Base-by-base conservation (phyloP, 1,284 basidiomycete species). In the Malassezia slooffiae region DNA sequence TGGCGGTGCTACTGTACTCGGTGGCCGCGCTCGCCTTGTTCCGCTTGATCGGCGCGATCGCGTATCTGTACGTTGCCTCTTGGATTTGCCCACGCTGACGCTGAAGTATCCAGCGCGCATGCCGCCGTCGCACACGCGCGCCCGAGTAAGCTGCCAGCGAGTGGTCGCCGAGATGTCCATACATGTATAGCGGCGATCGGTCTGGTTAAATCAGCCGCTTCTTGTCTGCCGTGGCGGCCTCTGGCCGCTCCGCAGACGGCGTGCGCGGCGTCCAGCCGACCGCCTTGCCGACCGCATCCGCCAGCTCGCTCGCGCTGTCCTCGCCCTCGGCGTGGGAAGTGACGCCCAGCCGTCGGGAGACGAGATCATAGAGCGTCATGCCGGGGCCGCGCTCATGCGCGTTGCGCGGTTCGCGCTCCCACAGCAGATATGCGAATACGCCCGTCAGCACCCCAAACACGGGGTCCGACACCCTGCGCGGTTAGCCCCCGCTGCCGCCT, bases 371-470 rank as follows among this genome's bases (percentile, higher is more conserved):
- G 2, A 68, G 54, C 15, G 45, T 41, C 3, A 59, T 43, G 1
- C 62, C 62, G 11, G 46, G 21, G 9, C 60, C 60, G n/a, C 58
- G 54, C 15, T 54, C 51, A 19, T 44, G 37, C 1, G 52, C 51
- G 38, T 68, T 68, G 23, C 57, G 49, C 0, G 38, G 37, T 33
- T 68, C 65, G 36, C 55, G 55, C 48, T 68, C 65, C 58, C 60
- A 68, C 27, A 68, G 50, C 10, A 47, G 50, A 45, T 65, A 68
- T 29, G 65, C 65, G 28, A 60, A 54, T 3, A 63, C 47, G 12
- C 65, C 65, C 3, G 63, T 64, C 2, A 45, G 50, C 5, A 65
- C 41, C 19, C 64, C 65, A 12, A 68, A 50, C 27, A 68, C 34
- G 0, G 65, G 65, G 40, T 68, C 65, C 5, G 54, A 35, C 5